Conservation (phyloP, 2,329 filamentous ascomycete species). For the Colletotrichum sojae region DNA sequence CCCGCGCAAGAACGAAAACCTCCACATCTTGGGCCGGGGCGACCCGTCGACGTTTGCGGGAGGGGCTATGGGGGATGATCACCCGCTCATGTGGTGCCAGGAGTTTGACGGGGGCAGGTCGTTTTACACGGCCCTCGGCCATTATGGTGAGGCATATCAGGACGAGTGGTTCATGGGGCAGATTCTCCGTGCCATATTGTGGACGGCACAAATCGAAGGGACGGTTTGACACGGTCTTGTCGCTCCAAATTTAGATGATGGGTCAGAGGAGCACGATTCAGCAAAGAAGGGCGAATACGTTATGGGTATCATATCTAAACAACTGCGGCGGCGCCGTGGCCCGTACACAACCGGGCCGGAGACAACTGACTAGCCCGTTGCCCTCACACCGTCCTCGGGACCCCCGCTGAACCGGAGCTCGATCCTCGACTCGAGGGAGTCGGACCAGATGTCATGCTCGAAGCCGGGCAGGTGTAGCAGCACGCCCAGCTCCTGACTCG, state of each 20-base stretch:
- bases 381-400: background rate
- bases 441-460: constrained; percentile 55
- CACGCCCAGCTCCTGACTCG: constrained; percentile 86
- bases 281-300: background rate
- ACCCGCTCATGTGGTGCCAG: constrained; percentile 58
- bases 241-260: background rate
- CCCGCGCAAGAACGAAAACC: constrained; percentile 45
- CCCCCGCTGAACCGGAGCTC: constrained; percentile 45
- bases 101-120: constrained; percentile 55
- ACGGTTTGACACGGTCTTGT: background rate
- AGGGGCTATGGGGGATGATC: constrained; percentile 52
- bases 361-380: constrained; percentile 29
- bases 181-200: constrained; percentile 35
- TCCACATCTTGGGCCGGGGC: constrained; percentile 53
- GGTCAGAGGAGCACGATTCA: background rate
- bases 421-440: constrained; percentile 53
- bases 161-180: constrained; percentile 46
- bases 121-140: constrained; percentile 59
- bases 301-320: constrained; percentile 23
- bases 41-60: constrained; percentile 54
- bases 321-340: constrained; percentile 3
- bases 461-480: constrained; percentile 63
- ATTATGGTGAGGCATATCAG: constrained; percentile 56
- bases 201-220: constrained; percentile 29
- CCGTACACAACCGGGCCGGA: background rate